Percentiles rank a stretch among this genome's conserved stretches.
Evolutionary conservation across 495 filamentous ascomycete species (phyloP).

Genomic region (Clohesyomyces aquaticus): DNA sequence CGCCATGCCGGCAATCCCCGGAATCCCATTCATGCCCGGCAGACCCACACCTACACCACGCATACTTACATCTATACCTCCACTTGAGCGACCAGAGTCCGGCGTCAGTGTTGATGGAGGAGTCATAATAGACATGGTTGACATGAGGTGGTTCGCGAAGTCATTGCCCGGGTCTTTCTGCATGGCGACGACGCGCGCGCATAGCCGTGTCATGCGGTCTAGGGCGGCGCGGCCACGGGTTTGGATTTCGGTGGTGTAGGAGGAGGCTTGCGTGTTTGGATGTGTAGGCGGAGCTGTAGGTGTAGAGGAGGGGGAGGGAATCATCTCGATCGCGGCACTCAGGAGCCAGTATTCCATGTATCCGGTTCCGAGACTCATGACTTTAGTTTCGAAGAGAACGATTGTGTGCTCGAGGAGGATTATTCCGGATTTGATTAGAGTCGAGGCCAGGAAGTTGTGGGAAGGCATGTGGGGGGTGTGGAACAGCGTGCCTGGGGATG

Average conservation of each 20-base stretch:
- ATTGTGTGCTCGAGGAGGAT: conserved; percentile 21
- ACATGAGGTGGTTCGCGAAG: no score
- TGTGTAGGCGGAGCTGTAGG: conserved; percentile 2
- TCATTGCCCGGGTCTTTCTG: conserved; percentile 26
- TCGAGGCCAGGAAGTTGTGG: conserved; percentile 23
- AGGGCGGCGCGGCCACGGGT: conserved; percentile 21
- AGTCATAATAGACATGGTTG: no score
- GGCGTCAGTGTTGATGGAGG: conserved; percentile 14
- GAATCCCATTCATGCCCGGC: background rate
- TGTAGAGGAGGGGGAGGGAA: conserved; percentile 17
- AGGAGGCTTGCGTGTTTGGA: conserved; percentile 1
- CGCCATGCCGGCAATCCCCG: background rate
- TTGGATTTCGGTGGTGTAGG: conserved; percentile 20
- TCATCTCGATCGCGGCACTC: conserved; percentile 18
- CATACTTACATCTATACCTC: background rate
- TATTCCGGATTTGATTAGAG: conserved; percentile 17
- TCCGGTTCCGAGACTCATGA: conserved; percentile 36
- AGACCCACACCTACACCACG: background rate
- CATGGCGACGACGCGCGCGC: conserved; percentile 34
- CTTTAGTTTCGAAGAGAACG: conserved; percentile 35
- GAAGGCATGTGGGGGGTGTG: conserved; percentile 10
- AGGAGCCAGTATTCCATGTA: conserved; percentile 41
- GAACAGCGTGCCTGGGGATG: background rate
- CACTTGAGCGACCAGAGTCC: background rate
- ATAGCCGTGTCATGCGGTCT: conserved; percentile 22